phyloP scores from a whole-genome alignment of 345 rosid genomes.

The Lepidium aucheri region DNA sequence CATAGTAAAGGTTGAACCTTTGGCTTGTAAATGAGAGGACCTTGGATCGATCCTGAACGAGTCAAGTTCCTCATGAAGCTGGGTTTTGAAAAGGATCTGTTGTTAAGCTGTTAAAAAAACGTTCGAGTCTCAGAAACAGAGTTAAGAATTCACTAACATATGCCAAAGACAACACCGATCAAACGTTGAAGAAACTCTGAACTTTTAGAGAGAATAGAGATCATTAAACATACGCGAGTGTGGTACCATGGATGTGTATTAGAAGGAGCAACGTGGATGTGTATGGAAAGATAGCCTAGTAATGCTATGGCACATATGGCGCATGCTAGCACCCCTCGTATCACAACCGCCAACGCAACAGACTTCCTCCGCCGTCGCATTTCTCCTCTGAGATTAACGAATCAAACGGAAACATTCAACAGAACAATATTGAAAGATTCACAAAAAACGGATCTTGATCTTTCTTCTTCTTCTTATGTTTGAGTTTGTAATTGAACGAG shows the following conservation, averaged over 20 bases:
- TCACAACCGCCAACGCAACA: constrained; percentile 26
- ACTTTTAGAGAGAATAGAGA: neutral
- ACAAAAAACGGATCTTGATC: constrained; percentile 17
- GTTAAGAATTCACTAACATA: too few relatives aligned
- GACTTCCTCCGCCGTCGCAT: constrained; percentile 41
- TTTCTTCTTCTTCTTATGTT: neutral
- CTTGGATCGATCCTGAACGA: constrained; percentile 22
- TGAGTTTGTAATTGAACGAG: neutral
- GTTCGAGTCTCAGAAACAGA: neutral
- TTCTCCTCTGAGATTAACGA: constrained; percentile 3
- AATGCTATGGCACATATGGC: constrained; percentile 51
- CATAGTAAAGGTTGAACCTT: constrained; percentile 29
- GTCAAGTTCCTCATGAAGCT: constrained; percentile 12
- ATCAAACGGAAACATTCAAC: constrained; percentile 1
- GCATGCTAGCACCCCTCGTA: constrained; percentile 48
- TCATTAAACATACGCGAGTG: constrained; percentile 23
- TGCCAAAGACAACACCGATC: neutral
- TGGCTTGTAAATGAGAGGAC: neutral
- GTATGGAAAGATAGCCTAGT: constrained; percentile 36
- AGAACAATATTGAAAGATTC: neutral
- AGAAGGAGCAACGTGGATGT: constrained; percentile 51
- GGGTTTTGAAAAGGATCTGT: constrained; percentile 30
- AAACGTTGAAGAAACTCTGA: neutral
- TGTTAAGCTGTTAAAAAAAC: constrained; percentile 28
- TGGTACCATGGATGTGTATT: constrained; percentile 29